A percentile compares a stretch with the other conserved stretches of the same genome.
Conservation (phyloP, 208 protist species). For the Crithidia acanthocephali region DNA sequence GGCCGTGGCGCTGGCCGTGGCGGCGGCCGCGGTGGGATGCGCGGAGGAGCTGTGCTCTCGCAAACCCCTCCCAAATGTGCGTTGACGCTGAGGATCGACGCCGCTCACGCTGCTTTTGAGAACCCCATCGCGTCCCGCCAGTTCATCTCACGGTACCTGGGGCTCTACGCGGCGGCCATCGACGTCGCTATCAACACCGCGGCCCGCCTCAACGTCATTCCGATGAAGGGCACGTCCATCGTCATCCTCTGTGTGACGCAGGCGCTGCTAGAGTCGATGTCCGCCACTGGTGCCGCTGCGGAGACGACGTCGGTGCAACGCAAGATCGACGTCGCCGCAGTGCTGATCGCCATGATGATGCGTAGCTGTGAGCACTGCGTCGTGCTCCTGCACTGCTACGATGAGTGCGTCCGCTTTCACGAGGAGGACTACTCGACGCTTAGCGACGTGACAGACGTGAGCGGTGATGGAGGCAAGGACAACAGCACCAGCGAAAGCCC, state of each 20-base stretch:
- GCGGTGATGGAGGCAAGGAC: not conserved
- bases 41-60: conserved; percentile 38
- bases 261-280: conserved; percentile 36
- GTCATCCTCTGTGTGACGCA: conserved; percentile 74
- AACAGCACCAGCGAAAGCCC: not conserved
- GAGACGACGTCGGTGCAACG: conserved; percentile 49
- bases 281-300: conserved; percentile 15
- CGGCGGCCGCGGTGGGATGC: conserved; percentile 60
- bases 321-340: conserved; percentile 69
- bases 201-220: conserved; percentile 87
- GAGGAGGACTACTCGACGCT: conserved; percentile 11
- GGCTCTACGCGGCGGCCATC: conserved; percentile 50
- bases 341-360: conserved; percentile 91
- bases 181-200: conserved; percentile 80
- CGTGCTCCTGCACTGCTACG: conserved; percentile 55
- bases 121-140: conserved; percentile 13
- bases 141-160: conserved; percentile 8
- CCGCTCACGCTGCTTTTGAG: conserved; percentile 19
- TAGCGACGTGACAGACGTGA: conserved; percentile 18
- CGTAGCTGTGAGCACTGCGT: conserved; percentile 87
- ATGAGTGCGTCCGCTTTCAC: conserved; percentile 31
- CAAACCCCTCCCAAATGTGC: conserved; percentile 62
- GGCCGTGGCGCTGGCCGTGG: conserved; percentile 35
- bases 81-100: not conserved
- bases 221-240: conserved; percentile 86